These are phyloP conservation scores for Nicotiana attenuata DNA, from an alignment of 257 asterid genomes.

Conservation along the genomic window DNA sequence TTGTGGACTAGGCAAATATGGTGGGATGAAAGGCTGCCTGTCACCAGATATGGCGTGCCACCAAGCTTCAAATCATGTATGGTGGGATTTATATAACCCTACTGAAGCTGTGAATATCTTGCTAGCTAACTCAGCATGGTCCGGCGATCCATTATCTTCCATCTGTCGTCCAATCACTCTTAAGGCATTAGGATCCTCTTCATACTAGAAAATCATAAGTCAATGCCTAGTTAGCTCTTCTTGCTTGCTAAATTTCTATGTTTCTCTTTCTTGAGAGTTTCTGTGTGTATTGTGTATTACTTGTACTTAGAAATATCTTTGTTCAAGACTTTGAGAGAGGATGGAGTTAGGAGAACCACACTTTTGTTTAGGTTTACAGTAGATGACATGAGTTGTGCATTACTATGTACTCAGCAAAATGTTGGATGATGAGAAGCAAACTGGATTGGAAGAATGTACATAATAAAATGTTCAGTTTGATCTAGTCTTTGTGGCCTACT, in stretches of 20 bases:
- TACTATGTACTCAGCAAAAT: background rate
- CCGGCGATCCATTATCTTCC: constrained; percentile 34
- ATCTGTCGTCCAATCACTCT: constrained; percentile 53
- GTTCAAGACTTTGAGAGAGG: background rate
- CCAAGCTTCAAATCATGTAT: constrained; percentile 34
- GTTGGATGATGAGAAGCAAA: background rate
- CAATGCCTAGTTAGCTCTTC: background rate
- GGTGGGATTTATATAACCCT: constrained; percentile 74
- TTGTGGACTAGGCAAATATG: constrained; percentile 44
- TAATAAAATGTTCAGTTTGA: background rate
- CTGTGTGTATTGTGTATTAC: background rate
- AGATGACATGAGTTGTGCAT: background rate
- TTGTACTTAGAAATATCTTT: background rate
- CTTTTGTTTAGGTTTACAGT: background rate
- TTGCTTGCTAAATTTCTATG: background rate
- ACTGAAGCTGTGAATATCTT: constrained; percentile 43
- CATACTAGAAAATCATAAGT: background rate
- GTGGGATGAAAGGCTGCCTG: constrained; percentile 36
- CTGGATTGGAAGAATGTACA: background rate
- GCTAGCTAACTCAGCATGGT: constrained; percentile 52
- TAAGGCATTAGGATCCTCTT: constrained; percentile 27
- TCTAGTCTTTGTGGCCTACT: background rate
- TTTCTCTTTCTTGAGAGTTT: background rate
- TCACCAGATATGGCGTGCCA: constrained; percentile 46
- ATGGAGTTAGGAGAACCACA: background rate